Conservation (phyloP, 495 filamentous ascomycete genomes). For the Penicillium ucsense region DNA sequence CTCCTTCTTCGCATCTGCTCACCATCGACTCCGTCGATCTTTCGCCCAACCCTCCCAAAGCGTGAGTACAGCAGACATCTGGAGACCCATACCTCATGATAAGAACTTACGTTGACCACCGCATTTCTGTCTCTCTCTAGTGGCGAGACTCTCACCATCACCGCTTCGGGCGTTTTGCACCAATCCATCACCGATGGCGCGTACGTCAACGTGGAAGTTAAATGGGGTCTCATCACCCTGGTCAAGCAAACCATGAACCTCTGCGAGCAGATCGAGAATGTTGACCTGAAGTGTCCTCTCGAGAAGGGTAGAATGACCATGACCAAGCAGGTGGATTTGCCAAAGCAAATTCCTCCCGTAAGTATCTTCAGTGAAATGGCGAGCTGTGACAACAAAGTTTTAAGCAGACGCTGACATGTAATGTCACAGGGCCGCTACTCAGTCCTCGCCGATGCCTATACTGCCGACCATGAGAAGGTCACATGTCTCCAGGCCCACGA, state of each 20-base stretch:
- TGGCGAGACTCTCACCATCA: conserved; percentile 68
- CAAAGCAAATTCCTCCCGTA: conserved; percentile 83
- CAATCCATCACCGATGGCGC: conserved; percentile 65
- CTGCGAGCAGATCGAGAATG: conserved; percentile 78
- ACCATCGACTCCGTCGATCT: conserved; percentile 71
- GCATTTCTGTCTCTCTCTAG: conserved; percentile 34
- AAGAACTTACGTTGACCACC: too few relatives aligned
- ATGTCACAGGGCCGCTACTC: conserved; percentile 70
- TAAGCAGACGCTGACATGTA: conserved; percentile 2
- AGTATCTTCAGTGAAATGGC: conserved; percentile 17
- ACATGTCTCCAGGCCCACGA: conserved; percentile 67
- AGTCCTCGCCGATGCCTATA: conserved; percentile 77
- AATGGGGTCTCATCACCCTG: conserved; percentile 83
- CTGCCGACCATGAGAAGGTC: conserved; percentile 54
- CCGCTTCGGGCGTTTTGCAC: conserved; percentile 61
- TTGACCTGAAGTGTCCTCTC: conserved; percentile 84
- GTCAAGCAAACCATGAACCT: conserved; percentile 70
- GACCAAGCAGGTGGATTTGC: conserved; percentile 74
- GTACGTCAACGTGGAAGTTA: conserved; percentile 71
- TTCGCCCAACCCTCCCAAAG: conserved; percentile 71
- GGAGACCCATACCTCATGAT: too few relatives aligned
- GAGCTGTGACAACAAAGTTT: too few relatives aligned
- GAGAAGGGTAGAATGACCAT: conserved; percentile 62
- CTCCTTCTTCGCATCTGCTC: conserved; percentile 52
- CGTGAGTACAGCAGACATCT: conserved; percentile 51